Conservation (phyloP, 176 grass and related monocot species). For the Oryza meridionalis region DNA sequence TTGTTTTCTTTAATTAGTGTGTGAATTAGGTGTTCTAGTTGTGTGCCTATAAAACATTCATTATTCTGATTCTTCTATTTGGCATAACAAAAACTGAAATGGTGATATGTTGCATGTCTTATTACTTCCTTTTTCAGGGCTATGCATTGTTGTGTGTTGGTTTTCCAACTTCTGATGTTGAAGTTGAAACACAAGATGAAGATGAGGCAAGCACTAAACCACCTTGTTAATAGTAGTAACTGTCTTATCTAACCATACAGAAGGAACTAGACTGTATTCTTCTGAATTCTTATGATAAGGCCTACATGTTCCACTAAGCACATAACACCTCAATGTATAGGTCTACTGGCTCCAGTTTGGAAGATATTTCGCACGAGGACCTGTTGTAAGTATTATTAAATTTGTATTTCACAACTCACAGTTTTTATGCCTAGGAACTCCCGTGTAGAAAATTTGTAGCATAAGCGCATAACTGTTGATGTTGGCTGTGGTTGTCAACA, state of each 20-base stretch:
- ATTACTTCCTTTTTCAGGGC: constrained; percentile 58
- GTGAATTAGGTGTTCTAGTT: not conserved
- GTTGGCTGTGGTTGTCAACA: not conserved
- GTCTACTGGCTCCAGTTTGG: constrained; percentile 99
- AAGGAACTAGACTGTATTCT: constrained; percentile 16
- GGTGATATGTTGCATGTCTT: not conserved
- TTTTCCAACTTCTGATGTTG: constrained; percentile 82
- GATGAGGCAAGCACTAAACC: constrained; percentile 65
- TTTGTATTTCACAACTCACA: not conserved
- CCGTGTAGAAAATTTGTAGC: not conserved
- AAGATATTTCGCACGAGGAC: constrained; percentile 92
- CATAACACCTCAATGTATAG: constrained; percentile 39
- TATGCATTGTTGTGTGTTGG: constrained; percentile 97
- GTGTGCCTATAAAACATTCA: not conserved
- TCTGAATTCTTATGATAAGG: constrained; percentile 13
- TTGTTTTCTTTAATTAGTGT: not conserved
- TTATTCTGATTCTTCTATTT: not conserved
- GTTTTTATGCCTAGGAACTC: not conserved
- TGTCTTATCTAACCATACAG: not conserved
- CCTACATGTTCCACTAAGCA: not conserved
- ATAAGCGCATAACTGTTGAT: not conserved
- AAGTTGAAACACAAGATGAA: constrained; percentile 98
- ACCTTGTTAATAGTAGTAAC: not conserved
- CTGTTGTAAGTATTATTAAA: constrained; percentile 65
- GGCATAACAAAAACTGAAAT: constrained; percentile 3